These are phyloP conservation scores for Phytophthora fragariaefolia DNA, from an alignment of 352 stramenopile genomes.

Conservation along the genomic window DNA sequence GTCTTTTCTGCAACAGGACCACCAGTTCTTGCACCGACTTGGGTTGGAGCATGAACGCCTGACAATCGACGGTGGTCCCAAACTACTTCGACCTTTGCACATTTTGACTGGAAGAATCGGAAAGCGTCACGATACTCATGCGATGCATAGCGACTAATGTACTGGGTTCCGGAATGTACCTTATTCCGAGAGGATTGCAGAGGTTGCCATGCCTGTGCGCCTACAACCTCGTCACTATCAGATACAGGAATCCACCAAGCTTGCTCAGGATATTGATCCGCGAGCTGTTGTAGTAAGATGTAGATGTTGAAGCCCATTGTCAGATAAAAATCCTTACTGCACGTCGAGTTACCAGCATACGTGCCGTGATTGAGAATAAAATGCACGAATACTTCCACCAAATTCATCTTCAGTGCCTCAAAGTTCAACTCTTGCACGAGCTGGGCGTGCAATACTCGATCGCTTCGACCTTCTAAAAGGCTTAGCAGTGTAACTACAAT, in stretches of 20 bases:
- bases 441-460: constrained; percentile 63
- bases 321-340: constrained; percentile 71
- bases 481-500: constrained; percentile 72
- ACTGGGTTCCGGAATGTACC: constrained; percentile 3
- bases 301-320: constrained; percentile 85
- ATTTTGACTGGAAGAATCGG: constrained; percentile 71
- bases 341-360: constrained; percentile 67
- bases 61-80: constrained; percentile 52
- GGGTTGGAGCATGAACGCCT: not conserved
- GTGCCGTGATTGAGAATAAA: constrained; percentile 44
- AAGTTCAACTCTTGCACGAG: constrained; percentile 81
- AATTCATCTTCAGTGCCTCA: constrained; percentile 65
- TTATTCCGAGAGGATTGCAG: constrained; percentile 7
- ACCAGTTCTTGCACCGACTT: not conserved
- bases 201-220: constrained; percentile 1
- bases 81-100: constrained; percentile 70
- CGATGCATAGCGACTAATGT: not conserved
- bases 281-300: constrained; percentile 73
- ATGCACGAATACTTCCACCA: constrained; percentile 64
- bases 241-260: constrained; percentile 52
- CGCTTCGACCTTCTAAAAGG: constrained; percentile 66
- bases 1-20: not conserved
- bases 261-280: constrained; percentile 49
- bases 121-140: constrained; percentile 58
- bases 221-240: constrained; percentile 14